These are phyloP conservation scores for Podaxis sp. DNA, from an alignment of 768 basidiomycete species.

Conservation along the genomic window DNA sequence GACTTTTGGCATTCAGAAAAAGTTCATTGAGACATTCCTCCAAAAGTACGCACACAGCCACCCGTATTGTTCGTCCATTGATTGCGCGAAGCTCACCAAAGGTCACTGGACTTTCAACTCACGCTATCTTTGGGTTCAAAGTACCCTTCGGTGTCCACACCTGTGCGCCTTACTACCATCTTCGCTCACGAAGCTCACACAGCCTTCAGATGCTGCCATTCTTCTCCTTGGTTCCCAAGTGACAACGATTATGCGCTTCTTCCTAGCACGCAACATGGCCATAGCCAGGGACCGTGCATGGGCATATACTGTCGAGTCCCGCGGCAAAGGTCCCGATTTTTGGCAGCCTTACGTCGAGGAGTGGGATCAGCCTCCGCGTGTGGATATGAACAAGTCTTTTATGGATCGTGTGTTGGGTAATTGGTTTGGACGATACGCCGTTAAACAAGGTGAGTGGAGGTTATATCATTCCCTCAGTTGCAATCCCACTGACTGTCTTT, in stretches of 20 bases:
- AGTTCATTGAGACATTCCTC: constrained; percentile 64
- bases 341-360: constrained; percentile 86
- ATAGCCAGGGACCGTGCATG: constrained; percentile 77
- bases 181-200: background rate
- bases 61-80: background rate
- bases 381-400: constrained; percentile 29
- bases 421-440: constrained; percentile 38
- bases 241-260: constrained; percentile 75
- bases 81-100: constrained; percentile 52
- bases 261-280: constrained; percentile 80
- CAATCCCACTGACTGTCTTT: background rate
- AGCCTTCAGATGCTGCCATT: constrained; percentile 63
- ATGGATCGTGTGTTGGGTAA: constrained; percentile 36
- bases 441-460: constrained; percentile 44
- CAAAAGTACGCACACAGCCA: constrained; percentile 46
- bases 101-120: constrained; percentile 59
- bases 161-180: constrained; percentile 42
- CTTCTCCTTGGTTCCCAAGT: constrained; percentile 75
- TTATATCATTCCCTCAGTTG: background rate
- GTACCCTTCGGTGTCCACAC: constrained; percentile 71
- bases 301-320: constrained; percentile 80
- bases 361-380: constrained; percentile 61
- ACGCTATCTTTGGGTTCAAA: constrained; percentile 63
- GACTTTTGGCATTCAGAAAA: constrained; percentile 72
- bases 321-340: constrained; percentile 80